These are phyloP conservation scores for Tolypocladium ovalisporum DNA, from an alignment of 2,329 filamentous ascomycete genomes.

Conservation along the genomic window DNA sequence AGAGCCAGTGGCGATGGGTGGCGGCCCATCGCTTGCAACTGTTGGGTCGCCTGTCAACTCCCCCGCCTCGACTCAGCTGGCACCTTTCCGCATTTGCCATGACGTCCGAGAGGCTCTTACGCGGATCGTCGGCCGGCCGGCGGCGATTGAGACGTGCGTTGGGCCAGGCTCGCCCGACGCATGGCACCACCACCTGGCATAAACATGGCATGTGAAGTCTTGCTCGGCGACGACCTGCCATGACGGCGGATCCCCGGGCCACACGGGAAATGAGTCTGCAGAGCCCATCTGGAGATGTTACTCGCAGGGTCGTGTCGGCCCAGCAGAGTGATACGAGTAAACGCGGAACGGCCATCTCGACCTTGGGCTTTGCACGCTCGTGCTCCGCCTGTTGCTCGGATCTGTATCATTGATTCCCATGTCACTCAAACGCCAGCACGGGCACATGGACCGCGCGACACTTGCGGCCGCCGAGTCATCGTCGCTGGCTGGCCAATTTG, in stretches of 20 bases:
- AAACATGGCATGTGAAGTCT: background rate
- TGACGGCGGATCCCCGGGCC: background rate
- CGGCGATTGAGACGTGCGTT: background rate
- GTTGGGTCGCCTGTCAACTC: background rate
- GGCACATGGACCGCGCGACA: no score
- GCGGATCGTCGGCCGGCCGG: background rate
- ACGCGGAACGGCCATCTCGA: no score
- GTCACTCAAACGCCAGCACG: background rate
- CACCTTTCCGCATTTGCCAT: conserved; percentile 1
- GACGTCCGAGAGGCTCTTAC: background rate
- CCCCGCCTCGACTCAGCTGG: background rate
- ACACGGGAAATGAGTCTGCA: background rate
- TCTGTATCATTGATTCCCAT: background rate
- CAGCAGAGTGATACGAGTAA: background rate
- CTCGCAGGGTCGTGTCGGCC: background rate
- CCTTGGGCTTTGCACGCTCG: no score
- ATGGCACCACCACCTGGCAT: background rate
- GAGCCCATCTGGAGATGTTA: background rate
- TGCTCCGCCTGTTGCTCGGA: background rate
- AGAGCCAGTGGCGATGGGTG: background rate
- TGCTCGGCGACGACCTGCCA: no score
- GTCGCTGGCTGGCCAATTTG: background rate
- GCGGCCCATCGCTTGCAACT: background rate
- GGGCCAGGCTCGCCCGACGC: background rate
- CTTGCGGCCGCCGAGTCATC: background rate